Base-by-base conservation (phyloP, 1,284 basidiomycete species). In the Marasmius tenuissimus region DNA sequence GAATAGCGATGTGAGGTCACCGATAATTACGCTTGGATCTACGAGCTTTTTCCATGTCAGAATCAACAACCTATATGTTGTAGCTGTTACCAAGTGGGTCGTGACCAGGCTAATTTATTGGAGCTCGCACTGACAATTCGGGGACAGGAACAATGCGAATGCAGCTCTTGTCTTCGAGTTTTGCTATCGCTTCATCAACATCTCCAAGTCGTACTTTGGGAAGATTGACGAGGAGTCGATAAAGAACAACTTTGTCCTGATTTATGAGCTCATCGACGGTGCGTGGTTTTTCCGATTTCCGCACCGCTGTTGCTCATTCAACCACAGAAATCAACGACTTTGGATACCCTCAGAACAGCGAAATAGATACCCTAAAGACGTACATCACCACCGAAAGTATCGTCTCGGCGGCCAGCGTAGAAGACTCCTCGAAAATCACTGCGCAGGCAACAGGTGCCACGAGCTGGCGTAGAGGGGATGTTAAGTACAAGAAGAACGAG, bases 321-420 rank as follows among this genome's bases (percentile, higher is more conserved):
- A 5, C 33, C 49, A 16, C 38, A 97, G 96, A 99, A 78, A 97
- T 98, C 73, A 89, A 94, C 71, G 97, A 99, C 78, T 99, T 98
- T 78, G 97, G 97, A 47, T 99, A 97, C 77, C 97, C 97, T n/a
- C 97, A 99, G 75, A 99, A 98, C 74, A 97, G 95, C 66, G 97
- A 99, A 75, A 95, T 93, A 52, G 96, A 98, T 74, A 97, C 97
- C 4, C 82, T 99, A 51, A 99, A 99, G 78, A 92, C 93, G 70
- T 98, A 98, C 74, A 98, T 99, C 66, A 98, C 97, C 16, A 98
- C 96, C 0, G 97, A 99, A 76, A 95, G 95, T 65, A 89, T 99
- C 59, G 92, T 97, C 67, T 94, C 93, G 72, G 78, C 89, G 73
- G 81, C 89, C 69, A 78, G 85, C 58, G 93, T 93, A 58, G 96